Base-by-base conservation (phyloP, 192 early-diverging fungal species). In the Podila verticillata region DNA sequence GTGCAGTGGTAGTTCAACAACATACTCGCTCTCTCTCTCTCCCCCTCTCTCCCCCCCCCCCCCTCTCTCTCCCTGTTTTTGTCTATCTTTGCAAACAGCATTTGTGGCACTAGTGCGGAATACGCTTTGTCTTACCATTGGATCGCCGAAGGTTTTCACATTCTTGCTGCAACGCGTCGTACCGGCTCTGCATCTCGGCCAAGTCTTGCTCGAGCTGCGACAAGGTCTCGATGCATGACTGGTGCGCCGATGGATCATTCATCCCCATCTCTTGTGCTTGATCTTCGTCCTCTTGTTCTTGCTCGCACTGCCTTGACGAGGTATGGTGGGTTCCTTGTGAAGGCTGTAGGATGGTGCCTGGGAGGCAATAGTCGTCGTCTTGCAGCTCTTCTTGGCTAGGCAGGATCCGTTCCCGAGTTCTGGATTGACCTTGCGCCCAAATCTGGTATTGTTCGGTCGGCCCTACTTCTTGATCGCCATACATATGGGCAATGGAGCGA, bases 181-280 rank as follows among this genome's bases (percentile, higher is more conserved):
- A 54, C 20, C 51, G 22, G 51, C 10, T 26, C 7, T 54, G 51
- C 22, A 54, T 54, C n/a, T 54, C 51, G 51, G 51, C 22, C 51
- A 54, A 26, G 24, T 54, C 51, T 24, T 26, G 51, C 24, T 54
- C 51, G 2, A 54, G 24, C 24, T 54, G 22, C 24, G 51, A n/a
- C 51, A 54, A 26, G n/a, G 51, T 54, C 51, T 54, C 51, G 24
- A 54, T 54, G 51, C 51, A 54, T 54, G 51, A 54, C 51, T 54
- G n/a, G 51, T 54, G 51, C 24, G n/a, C 51, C 51, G 24, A 26
- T 0, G 51, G 51, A 54, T 54, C 51, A 44, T 44, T 15, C 4
- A 44, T 2, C 15, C 39, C 13, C 39, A 44, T 44, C 3, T 44
- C 51, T 24, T 9, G 51, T 26, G n/a, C n/a, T n/a, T n/a, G n/a